These are phyloP conservation scores for Dendrobium officinale DNA, from an alignment of 106 monocot species.

Conservation along the genomic window DNA sequence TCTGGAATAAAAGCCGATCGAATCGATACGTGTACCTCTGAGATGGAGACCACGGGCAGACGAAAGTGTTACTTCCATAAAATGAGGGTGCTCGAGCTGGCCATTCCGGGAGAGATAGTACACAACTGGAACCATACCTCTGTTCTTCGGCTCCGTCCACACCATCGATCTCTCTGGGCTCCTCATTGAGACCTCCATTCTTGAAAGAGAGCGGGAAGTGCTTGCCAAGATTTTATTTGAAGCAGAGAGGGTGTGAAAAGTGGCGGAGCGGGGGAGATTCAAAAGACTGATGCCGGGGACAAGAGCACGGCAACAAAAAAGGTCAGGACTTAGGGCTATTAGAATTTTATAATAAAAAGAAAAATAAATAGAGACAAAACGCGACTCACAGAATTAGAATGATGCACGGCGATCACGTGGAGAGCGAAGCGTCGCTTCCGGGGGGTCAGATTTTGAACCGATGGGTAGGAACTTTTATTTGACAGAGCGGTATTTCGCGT, in stretches of 20 bases:
- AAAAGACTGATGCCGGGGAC: conserved; percentile 19
- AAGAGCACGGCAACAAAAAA: conserved; percentile 9
- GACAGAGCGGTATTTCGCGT: no score
- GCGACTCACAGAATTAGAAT: not conserved
- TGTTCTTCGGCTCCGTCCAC: conserved; percentile 10
- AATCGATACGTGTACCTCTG: conserved; percentile 33
- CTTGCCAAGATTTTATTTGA: not conserved
- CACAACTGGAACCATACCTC: conserved; percentile 52
- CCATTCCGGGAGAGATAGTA: conserved; percentile 78
- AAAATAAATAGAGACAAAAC: no score
- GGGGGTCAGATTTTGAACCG: no score
- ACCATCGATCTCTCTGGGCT: conserved; percentile 25
- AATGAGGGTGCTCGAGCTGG: conserved; percentile 90
- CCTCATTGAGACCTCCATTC: conserved; percentile 22
- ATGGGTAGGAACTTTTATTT: no score
- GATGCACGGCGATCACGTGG: not conserved
- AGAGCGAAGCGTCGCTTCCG: not conserved
- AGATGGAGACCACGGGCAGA: conserved; percentile 58
- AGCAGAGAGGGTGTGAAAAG: not conserved
- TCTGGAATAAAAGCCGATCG: not conserved
- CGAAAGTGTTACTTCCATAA: conserved; percentile 79
- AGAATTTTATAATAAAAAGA: no score
- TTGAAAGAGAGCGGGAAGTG: not conserved
- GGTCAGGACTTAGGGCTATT: not conserved
- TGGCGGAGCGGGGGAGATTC: not conserved